These are phyloP conservation scores for Aspergillus calidoustus DNA, from an alignment of 2,329 filamentous ascomycete species.

Conservation along the genomic window DNA sequence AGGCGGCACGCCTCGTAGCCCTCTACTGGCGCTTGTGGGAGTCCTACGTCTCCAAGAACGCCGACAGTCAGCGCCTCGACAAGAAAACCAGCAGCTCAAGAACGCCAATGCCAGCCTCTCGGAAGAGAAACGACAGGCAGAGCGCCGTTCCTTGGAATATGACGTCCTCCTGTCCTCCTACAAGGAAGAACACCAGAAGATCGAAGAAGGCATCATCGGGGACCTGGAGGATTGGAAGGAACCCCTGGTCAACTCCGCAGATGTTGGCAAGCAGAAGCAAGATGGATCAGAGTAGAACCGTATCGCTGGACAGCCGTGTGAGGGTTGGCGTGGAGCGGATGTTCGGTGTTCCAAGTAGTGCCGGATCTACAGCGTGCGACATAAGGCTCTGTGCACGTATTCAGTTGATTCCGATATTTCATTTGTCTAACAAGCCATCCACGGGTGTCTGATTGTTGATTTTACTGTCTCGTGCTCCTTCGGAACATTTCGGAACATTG, in stretches of 20 bases:
- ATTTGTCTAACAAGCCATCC: neutral
- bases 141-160: neutral
- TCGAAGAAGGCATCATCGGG: neutral
- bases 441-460: neutral
- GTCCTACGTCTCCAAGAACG: neutral
- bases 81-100: neutral
- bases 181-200: neutral
- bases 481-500: neutral
- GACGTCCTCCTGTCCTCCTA: neutral
- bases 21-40: constrained; percentile 17
- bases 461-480: neutral
- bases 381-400: neutral
- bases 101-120: neutral
- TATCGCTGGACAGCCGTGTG: neutral
- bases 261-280: neutral
- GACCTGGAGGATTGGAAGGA: neutral
- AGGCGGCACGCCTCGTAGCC: constrained; percentile 17
- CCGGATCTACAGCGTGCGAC: neutral
- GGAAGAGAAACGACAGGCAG: neutral
- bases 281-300: neutral
- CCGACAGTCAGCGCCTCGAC: neutral
- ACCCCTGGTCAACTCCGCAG: neutral
- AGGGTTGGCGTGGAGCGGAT: neutral
- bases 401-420: neutral
- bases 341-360: neutral